Percentiles rank a stretch among this genome's conserved stretches.
Conservation (phyloP, 1,284 basidiomycete species). For the Porodaedalea pini region DNA sequence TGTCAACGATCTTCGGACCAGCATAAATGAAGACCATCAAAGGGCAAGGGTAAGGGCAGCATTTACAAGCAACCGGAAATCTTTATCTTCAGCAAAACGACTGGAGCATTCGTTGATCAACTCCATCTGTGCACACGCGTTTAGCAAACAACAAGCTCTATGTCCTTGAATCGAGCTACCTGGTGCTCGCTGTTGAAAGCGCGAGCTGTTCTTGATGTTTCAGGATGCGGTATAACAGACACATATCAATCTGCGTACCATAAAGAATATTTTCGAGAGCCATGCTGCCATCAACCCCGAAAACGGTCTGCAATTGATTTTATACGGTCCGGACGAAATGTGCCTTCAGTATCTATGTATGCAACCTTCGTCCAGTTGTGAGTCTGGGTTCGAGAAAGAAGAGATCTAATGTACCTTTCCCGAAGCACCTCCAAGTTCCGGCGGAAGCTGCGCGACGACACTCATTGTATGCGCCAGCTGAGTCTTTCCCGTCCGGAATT, state of each 20-base stretch:
- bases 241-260: conserved; percentile 40
- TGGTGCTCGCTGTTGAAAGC: conserved; percentile 89
- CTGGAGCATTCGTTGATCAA: conserved; percentile 81
- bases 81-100: conserved; percentile 80
- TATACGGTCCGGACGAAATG: conserved; percentile 90
- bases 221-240: neutral
- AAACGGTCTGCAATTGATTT: conserved; percentile 86
- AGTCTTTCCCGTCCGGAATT: conserved; percentile 85
- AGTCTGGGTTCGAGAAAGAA: conserved; percentile 16
- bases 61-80: conserved; percentile 65
- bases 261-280: conserved; percentile 86
- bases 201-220: conserved; percentile 48
- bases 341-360: conserved; percentile 93
- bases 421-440: conserved; percentile 84
- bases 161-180: conserved; percentile 34
- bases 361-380: conserved; percentile 55
- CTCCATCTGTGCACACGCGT: conserved; percentile 59
- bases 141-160: neutral
- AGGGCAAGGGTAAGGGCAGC: conserved; percentile 7
- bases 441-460: conserved; percentile 82
- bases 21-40: conserved; percentile 6
- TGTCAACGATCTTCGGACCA: conserved; percentile 75
- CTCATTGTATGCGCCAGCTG: conserved; percentile 92
- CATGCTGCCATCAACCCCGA: conserved; percentile 82
- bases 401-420: conserved; percentile 59